Conservation (phyloP, 108 stramenopile species). For the Nitzschia putrida region DNA sequence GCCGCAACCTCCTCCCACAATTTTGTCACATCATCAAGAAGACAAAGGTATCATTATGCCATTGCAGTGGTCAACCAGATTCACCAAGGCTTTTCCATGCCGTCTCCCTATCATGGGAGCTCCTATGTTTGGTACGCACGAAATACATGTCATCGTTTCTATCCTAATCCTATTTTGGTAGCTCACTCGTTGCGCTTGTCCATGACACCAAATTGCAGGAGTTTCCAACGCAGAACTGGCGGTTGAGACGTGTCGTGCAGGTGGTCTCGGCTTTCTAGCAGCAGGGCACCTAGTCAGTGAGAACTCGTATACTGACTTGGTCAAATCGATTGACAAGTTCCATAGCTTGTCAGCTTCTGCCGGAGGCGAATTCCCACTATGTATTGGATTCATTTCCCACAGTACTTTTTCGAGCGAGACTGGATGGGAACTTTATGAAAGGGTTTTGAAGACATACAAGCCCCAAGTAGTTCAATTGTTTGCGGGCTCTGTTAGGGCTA, state of each 20-base stretch:
- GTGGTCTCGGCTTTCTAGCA: constrained; percentile 73
- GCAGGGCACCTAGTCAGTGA: constrained; percentile 63
- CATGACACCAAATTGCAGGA: constrained; percentile 15
- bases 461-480: constrained; percentile 72
- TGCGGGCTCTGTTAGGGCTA: constrained; percentile 55
- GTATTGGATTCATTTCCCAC: constrained; percentile 71
- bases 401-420: constrained; percentile 46
- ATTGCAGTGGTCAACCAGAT: constrained; percentile 48
- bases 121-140: constrained; percentile 57
- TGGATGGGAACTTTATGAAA: constrained; percentile 56
- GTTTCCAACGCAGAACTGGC: constrained; percentile 66
- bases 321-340: constrained; percentile 58
- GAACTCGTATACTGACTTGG: constrained; percentile 25
- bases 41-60: background rate
- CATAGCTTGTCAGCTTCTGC: constrained; percentile 3
- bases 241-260: constrained; percentile 60
- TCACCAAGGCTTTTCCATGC: constrained; percentile 50
- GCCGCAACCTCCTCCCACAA: no score
- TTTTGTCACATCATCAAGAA: no score
- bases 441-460: constrained; percentile 47
- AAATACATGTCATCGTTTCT: background rate
- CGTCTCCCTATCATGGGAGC: constrained; percentile 67
- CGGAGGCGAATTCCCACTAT: constrained; percentile 30
- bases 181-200: background rate
- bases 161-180: background rate